These are phyloP conservation scores for Diaporthe citriasiana DNA, from an alignment of 2,329 filamentous ascomycete species.

Conservation along the genomic window DNA sequence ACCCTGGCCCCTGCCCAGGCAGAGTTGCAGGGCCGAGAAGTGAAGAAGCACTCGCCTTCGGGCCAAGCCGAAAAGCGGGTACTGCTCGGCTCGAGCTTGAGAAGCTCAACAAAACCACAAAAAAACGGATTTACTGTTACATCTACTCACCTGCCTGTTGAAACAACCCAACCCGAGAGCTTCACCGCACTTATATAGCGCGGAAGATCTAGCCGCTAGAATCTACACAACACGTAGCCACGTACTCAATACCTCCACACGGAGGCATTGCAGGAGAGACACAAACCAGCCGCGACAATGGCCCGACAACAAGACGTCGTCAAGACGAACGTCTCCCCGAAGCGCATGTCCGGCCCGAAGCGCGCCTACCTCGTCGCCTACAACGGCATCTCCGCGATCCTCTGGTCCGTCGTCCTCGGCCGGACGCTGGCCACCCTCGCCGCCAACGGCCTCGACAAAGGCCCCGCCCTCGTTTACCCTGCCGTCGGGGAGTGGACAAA, in stretches of 20 bases:
- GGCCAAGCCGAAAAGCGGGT: constrained; percentile 22
- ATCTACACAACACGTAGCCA: not conserved
- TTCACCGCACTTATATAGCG: not conserved
- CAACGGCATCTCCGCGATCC: constrained; percentile 52
- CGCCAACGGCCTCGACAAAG: constrained; percentile 55
- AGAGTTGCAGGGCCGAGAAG: not conserved
- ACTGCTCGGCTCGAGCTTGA: constrained; percentile 4
- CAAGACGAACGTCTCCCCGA: constrained; percentile 41
- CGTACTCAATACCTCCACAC: too few relatives aligned
- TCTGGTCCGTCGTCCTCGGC: constrained; percentile 84
- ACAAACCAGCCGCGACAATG: constrained; percentile 41
- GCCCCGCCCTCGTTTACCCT: constrained; percentile 70
- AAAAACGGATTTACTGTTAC: not conserved
- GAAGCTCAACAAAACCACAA: constrained; percentile 36
- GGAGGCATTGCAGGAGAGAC: too few relatives aligned
- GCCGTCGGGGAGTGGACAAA: constrained; percentile 77
- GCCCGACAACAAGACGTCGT: constrained; percentile 45
- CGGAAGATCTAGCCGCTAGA: not conserved
- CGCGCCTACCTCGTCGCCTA: constrained; percentile 42
- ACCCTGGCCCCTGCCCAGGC: not conserved
- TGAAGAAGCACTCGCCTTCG: not conserved
- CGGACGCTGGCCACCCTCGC: constrained; percentile 72
- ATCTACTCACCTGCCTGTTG: not conserved
- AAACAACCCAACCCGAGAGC: not conserved
- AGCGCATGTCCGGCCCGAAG: constrained; percentile 49